A percentile compares a stretch with the other conserved stretches of the same genome.
Conservation (phyloP, 768 basidiomycete species). For the Boletus edulis region DNA sequence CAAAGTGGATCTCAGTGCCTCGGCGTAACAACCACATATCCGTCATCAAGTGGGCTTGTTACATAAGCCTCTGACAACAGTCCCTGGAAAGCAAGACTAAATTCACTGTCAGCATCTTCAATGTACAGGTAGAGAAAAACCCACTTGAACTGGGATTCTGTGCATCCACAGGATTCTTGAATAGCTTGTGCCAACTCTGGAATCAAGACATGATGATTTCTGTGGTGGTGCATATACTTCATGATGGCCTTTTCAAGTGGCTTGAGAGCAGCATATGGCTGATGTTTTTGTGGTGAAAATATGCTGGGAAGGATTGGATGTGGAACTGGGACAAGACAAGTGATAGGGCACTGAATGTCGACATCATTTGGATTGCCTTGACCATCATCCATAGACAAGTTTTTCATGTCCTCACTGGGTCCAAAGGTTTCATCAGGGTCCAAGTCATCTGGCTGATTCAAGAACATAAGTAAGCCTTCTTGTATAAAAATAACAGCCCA, state of each 20-base stretch:
- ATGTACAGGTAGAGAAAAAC: neutral
- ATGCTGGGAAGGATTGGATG: constrained; percentile 6
- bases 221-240: constrained; percentile 14
- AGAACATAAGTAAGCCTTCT: neutral
- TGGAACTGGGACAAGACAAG: neutral
- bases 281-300: constrained; percentile 22
- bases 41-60: constrained; percentile 31
- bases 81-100: constrained; percentile 19
- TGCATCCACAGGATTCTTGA: constrained; percentile 11
- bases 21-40: constrained; percentile 28
- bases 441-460: constrained; percentile 9
- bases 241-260: constrained; percentile 19
- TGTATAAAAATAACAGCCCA: neutral
- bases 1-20: constrained; percentile 11
- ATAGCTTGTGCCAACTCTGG: constrained; percentile 15
- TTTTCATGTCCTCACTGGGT: neutral
- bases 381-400: neutral
- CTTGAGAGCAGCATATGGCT: constrained; percentile 16
- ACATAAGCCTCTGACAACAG: constrained; percentile 29
- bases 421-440: neutral
- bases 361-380: neutral
- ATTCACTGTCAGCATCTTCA: neutral
- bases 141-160: constrained; percentile 21
- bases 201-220: neutral
- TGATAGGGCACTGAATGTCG: neutral